A percentile compares a stretch with the other conserved stretches of the same genome.
Conservation (phyloP, 169 alveolate species). For the Fabrea salina region DNA sequence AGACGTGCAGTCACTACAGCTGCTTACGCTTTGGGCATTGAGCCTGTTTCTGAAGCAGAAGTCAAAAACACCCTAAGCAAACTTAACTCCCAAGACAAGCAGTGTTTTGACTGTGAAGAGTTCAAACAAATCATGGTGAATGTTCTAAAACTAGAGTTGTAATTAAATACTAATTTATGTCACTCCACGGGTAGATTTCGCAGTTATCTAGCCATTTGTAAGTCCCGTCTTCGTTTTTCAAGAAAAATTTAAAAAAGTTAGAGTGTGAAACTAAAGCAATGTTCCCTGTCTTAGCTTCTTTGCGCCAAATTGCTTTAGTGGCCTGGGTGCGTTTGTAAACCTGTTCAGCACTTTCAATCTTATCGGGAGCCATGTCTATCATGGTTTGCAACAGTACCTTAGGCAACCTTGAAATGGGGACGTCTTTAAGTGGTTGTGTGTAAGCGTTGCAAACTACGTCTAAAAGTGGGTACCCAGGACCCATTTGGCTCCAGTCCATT, state of each 20-base stretch:
- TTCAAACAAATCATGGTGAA: too few species aligned
- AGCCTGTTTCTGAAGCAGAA: too few species aligned
- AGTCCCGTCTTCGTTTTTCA: neutral
- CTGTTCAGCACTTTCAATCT: slow-evolving; percentile 6
- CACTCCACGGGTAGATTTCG: slow-evolving; percentile 32
- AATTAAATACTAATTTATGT: neutral
- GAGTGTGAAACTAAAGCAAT: slow-evolving; percentile 21
- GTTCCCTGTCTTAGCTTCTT: neutral
- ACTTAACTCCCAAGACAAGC: too few species aligned
- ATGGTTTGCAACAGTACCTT: neutral
- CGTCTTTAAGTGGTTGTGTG: neutral
- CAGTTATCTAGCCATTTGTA: slow-evolving; percentile 38
- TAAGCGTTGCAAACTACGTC: neutral
- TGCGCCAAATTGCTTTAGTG: slow-evolving; percentile 7
- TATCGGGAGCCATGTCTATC: neutral
- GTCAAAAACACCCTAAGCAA: too few species aligned
- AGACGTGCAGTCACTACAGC: too few species aligned
- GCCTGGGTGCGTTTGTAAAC: neutral
- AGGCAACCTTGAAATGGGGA: neutral
- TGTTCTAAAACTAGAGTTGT: too few species aligned
- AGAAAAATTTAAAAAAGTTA: slow-evolving; percentile 24
- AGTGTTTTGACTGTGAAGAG: too few species aligned
- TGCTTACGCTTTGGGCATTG: too few species aligned
- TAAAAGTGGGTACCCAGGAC: neutral
- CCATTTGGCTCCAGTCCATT: slow-evolving; percentile 27